Evolutionary conservation across 176 grass and related monocot genomes (phyloP), one percentile per base, ranked within the genome.

Genomic region (Oryza nivara): DNA sequence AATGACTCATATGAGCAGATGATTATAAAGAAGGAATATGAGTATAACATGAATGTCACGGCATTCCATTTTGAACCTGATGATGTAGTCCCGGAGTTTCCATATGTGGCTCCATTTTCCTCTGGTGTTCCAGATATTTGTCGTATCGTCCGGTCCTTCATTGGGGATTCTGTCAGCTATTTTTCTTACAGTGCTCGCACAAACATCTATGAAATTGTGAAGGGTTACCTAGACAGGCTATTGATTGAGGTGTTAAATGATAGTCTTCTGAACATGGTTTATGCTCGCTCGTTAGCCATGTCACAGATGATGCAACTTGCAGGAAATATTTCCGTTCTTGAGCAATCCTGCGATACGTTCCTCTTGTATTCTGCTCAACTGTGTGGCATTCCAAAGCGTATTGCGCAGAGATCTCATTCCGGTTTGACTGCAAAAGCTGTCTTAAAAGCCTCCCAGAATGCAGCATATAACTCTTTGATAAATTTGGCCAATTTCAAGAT

Each of bases 241-340:
- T 70, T 98, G 85, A 98, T 98, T 82, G 95, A 98, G 78, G 95
- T 93, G 16, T 65, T 98, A 76, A 98, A 98, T 11, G 67, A 92
- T 75, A 77, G 87, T 63, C 86, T 98, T 66, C 79, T 98, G 9
- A 95, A 91, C 75, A 86, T 88, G 80, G 92, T 98, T 28, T 93
- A 95, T 77, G 85, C 88, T 73, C 85, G 92, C 23, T 86, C 76
- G 13, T 84, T 95, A 60, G 85, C 76, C 68, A 94, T 93, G 56
- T 88, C 90, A 20, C 91, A 91, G 81, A 90, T 92, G 84, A 98
- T 95, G 95, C 95, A 98, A 68, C 90, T 98, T 12, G 91, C 90
- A 58, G 91, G 90, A 22, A 98, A 98, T 47, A 91, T 98, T 64
- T 65, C 86, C 63, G 87, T 93, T 80, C 86, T 95, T 44, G 92